Evolutionary conservation across 2,329 filamentous ascomycete genomes (phyloP).

Genomic region (Claviceps digitariae): DNA sequence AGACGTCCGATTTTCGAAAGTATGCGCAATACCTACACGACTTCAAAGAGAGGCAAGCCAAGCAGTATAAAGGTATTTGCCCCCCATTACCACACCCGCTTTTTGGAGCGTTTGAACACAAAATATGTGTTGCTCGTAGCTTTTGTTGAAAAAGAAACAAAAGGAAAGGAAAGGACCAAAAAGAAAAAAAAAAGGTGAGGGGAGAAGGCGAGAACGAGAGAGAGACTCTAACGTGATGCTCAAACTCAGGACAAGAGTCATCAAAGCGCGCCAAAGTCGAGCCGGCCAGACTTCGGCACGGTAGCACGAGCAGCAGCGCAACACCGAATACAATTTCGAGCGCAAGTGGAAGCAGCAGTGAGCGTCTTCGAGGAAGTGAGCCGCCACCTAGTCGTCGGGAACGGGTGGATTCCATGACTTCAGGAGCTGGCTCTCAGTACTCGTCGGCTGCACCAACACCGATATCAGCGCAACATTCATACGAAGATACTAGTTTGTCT

Average conservation of each 20-base stretch:
- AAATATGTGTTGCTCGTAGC: neutral
- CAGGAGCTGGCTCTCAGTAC: constrained; percentile 30
- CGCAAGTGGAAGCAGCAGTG: constrained; percentile 34
- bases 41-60: constrained; percentile 60
- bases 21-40: constrained; percentile 63
- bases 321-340: constrained; percentile 25
- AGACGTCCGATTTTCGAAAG: constrained; percentile 53
- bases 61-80: constrained; percentile 38
- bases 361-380: constrained; percentile 34
- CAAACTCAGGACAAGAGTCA: constrained; percentile 20
- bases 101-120: neutral
- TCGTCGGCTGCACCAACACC: constrained; percentile 25
- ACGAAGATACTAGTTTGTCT: constrained; percentile 31
- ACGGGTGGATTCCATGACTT: constrained; percentile 33
- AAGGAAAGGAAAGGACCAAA: too few species aligned
- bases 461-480: constrained; percentile 21
- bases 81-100: too few species aligned
- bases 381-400: constrained; percentile 32
- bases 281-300: constrained; percentile 19
- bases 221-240: neutral
- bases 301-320: constrained; percentile 27
- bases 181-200: too few species aligned
- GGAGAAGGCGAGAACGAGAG: too few species aligned
- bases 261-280: constrained; percentile 37
- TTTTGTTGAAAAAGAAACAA: neutral